phyloP scores from a whole-genome alignment of 805 yeast species.

The Debaryomyces tyrocola region DNA sequence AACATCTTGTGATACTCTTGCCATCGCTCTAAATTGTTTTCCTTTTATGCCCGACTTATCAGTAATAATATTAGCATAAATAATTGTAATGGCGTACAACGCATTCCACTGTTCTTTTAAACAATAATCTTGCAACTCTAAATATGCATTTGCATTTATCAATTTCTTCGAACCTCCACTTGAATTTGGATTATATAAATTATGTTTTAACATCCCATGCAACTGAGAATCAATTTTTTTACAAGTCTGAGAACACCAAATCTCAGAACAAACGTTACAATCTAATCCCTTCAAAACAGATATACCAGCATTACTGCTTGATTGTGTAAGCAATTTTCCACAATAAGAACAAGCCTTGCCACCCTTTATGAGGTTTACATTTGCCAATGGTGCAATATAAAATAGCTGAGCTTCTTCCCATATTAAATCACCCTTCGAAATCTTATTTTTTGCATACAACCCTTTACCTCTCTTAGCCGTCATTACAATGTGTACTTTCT shows the following conservation, averaged over 20 bases:
- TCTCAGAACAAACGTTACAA: constrained; percentile 61
- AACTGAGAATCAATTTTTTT: constrained; percentile 47
- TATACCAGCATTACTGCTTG: constrained; percentile 23
- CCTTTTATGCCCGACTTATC: constrained; percentile 43
- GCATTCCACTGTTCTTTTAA: constrained; percentile 67
- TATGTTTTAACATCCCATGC: constrained; percentile 62
- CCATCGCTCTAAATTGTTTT: constrained; percentile 61
- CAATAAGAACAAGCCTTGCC: constrained; percentile 76
- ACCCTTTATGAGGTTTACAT: constrained; percentile 52
- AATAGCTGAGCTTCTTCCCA: constrained; percentile 65
- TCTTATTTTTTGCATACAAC: constrained; percentile 49
- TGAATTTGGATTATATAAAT: constrained; percentile 25
- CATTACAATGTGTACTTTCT: constrained; percentile 44
- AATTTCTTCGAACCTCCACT: constrained; percentile 32
- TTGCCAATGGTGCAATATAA: constrained; percentile 67
- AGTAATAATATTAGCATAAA: constrained; percentile 45
- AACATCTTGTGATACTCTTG: constrained; percentile 64
- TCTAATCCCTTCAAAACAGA: constrained; percentile 51
- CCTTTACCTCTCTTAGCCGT: constrained; percentile 62
- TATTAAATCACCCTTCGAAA: constrained; percentile 51
- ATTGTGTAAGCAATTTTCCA: constrained; percentile 50
- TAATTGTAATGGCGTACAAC: constrained; percentile 61
- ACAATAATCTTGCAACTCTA: constrained; percentile 58
- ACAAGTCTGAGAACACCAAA: constrained; percentile 72
- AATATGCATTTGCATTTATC: constrained; percentile 52